Evolutionary conservation across 768 basidiomycete genomes (phyloP), one percentile per base, ranked within the genome.

Genomic region (Serpula lacrymans): DNA sequence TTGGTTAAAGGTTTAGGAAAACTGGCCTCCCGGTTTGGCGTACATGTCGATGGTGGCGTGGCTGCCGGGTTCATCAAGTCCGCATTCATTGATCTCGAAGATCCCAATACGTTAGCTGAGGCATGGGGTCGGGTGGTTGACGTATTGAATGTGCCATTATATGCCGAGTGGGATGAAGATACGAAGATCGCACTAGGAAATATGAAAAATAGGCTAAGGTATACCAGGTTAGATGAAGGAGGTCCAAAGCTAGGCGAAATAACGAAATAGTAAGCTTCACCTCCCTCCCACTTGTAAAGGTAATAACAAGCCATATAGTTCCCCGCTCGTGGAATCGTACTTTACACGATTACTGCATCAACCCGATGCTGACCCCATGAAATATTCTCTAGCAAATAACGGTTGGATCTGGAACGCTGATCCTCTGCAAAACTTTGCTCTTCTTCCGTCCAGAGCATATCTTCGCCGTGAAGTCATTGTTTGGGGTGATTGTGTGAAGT

Each of bases 361-460:
- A 38, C 55, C 69, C 22, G 72, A 71, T 46, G 68, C 70, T 38
- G 69, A 78, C 34, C 67, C 71, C 4, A 47, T 53, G 12, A 68
- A 75, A 11, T 87, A 92, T 55, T 84, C 88, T 2, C 69, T 99
- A 21, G 96, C 95, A 5, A 97, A 98, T 64, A 99, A 99, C 57
- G 96, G 96, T 3, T 99, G 96, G 96, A 92, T 99, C 49, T 99
- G 96, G 95, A 69, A 84, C 48, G 94, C 95, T 2, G 84, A 99
- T 56, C 95, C 96, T 0, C 75, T 98, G 12, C 74, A 82, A 48
- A 97, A 97, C 66, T 99, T 99, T 65, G 96, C 95, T 6, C 76
- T 88, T 11, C 77, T 79, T 20, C 87, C 87, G 1, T 98, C 95
- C 17, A 96, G 94, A 60, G 88, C 92, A 0, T 99, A 98, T 64